Percentiles rank a stretch among this genome's conserved stretches.
Evolutionary conservation across 2,329 filamentous ascomycete genomes (phyloP).

Genomic region (Podosphaera leucotricha): DNA sequence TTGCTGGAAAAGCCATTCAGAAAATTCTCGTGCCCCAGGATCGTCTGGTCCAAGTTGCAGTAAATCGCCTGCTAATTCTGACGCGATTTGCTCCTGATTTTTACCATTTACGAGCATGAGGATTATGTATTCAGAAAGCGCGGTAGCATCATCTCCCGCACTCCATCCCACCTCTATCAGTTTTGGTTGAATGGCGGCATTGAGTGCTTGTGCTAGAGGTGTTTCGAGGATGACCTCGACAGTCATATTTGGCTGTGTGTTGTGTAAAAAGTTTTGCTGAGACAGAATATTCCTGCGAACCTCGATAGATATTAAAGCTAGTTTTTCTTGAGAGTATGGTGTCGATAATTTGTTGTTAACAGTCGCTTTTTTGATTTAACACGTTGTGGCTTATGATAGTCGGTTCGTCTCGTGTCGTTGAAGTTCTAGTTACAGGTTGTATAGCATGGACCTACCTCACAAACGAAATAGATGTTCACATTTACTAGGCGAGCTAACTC

Average conservation of each 20-base stretch:
- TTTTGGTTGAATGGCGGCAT: conserved; percentile 66
- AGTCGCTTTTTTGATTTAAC: no score
- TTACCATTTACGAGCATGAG: conserved; percentile 95
- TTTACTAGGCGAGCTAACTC: no score
- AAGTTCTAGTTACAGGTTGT: no score
- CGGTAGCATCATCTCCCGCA: conserved; percentile 49
- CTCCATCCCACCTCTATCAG: conserved; percentile 85
- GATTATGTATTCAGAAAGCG: conserved; percentile 86
- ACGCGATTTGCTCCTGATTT: conserved; percentile 68
- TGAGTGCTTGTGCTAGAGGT: conserved; percentile 65
- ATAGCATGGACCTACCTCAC: no score
- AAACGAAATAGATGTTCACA: no score
- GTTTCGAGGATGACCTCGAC: conserved; percentile 56
- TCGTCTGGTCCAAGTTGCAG: conserved; percentile 66
- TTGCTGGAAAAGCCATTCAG: conserved; percentile 82
- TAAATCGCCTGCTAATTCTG: conserved; percentile 71
- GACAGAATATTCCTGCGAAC: no score
- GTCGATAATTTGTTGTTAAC: no score
- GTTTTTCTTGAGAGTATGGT: no score
- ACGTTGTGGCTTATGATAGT: no score
- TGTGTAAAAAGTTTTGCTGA: not conserved
- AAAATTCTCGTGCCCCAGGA: conserved; percentile 58
- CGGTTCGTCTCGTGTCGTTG: no score
- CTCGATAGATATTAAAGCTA: no score
- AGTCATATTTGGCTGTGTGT: conserved; percentile 34